These are phyloP conservation scores for Psophocarpus tetragonolobus DNA, from an alignment of 306 rosid species.

Conservation along the genomic window DNA sequence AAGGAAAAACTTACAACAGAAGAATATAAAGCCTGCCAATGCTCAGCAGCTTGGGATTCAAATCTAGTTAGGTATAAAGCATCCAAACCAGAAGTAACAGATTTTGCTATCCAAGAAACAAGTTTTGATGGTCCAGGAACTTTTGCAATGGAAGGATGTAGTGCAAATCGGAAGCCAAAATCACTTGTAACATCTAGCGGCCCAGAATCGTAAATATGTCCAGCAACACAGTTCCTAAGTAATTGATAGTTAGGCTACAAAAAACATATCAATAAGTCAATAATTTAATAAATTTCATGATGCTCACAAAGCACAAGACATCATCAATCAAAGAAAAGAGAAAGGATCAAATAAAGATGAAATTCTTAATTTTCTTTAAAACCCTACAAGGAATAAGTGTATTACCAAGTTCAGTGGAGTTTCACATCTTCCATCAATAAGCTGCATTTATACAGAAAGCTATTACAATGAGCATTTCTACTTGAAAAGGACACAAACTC, in stretches of 20 bases:
- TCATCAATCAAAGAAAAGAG: slow-evolving; percentile 3
- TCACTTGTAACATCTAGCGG: slow-evolving; percentile 93
- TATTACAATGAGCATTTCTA: slow-evolving; percentile 18
- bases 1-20: slow-evolving; percentile 70
- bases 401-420: slow-evolving; percentile 68
- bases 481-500: slow-evolving; percentile 26
- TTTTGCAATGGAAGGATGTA: slow-evolving; percentile 70
- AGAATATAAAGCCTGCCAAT: slow-evolving; percentile 87
- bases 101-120: slow-evolving; percentile 86
- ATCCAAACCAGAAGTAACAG: slow-evolving; percentile 85
- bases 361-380: neutral
- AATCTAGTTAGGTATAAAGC: slow-evolving; percentile 85
- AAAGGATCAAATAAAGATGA: neutral
- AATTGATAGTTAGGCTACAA: slow-evolving; percentile 64
- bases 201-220: slow-evolving; percentile 88
- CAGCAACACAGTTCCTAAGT: slow-evolving; percentile 75
- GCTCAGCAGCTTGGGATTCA: slow-evolving; percentile 77
- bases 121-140: slow-evolving; percentile 81
- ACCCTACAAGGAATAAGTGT: neutral
- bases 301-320: neutral
- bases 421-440: slow-evolving; percentile 76
- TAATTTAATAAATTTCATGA: slow-evolving; percentile 21
- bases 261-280: slow-evolving; percentile 36
- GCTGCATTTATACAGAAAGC: slow-evolving; percentile 56
- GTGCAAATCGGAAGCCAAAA: slow-evolving; percentile 77